These are phyloP conservation scores for Fusarium sp. DNA, from an alignment of 2,329 filamentous ascomycete species.

Conservation along the genomic window DNA sequence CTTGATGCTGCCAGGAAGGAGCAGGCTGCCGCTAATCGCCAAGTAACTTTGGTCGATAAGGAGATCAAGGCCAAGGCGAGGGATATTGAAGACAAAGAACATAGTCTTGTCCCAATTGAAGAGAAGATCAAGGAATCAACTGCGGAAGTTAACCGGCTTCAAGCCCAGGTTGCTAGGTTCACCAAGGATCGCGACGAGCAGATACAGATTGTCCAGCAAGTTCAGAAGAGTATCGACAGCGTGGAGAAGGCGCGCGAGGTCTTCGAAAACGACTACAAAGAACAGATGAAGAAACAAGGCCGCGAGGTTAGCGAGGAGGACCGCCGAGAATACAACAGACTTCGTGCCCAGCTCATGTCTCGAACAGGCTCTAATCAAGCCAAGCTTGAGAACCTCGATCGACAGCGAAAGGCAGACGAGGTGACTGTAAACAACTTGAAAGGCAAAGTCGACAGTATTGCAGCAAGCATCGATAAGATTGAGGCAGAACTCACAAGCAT, in stretches of 20 bases:
- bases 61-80: slow-evolving; percentile 88
- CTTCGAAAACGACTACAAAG: slow-evolving; percentile 89
- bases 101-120: slow-evolving; percentile 86
- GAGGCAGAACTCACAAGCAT: slow-evolving; percentile 77
- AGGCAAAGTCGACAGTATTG: slow-evolving; percentile 83
- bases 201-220: slow-evolving; percentile 73
- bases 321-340: slow-evolving; percentile 86
- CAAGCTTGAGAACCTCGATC: slow-evolving; percentile 85
- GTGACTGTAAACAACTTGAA: slow-evolving; percentile 90
- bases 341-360: slow-evolving; percentile 86
- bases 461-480: slow-evolving; percentile 79
- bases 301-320: slow-evolving; percentile 87
- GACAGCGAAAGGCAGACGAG: slow-evolving; percentile 90
- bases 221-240: slow-evolving; percentile 81
- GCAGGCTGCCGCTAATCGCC: slow-evolving; percentile 80
- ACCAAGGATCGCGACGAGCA: slow-evolving; percentile 82
- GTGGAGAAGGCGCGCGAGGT: slow-evolving; percentile 91
- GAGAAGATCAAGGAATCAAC: slow-evolving; percentile 88
- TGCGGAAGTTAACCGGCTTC: slow-evolving; percentile 75
- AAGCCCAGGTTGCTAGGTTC: slow-evolving; percentile 76
- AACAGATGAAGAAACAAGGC: slow-evolving; percentile 86
- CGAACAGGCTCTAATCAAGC: slow-evolving; percentile 84
- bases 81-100: slow-evolving; percentile 86
- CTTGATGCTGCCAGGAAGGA: slow-evolving; percentile 86
- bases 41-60: slow-evolving; percentile 84